Percentiles rank a stretch among this genome's conserved stretches.
Evolutionary conservation across 768 basidiomycete species (phyloP).

Genomic region (Mycena venus): DNA sequence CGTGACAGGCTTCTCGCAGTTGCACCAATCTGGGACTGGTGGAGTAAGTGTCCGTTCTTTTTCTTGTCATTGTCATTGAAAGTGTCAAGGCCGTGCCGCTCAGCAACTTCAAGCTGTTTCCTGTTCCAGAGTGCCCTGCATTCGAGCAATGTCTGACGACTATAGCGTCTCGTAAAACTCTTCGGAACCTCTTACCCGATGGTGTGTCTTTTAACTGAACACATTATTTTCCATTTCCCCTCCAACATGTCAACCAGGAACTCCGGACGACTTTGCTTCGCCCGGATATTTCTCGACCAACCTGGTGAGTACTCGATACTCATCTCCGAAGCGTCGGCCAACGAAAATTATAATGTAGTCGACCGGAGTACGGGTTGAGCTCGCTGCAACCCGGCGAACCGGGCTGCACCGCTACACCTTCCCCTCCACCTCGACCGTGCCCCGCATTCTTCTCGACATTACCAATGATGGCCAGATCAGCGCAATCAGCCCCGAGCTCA

Average conservation of each 20-base stretch:
- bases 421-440: conserved; percentile 58
- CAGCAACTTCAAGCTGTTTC: conserved; percentile 74
- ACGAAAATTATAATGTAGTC: conserved; percentile 59
- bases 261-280: conserved; percentile 71
- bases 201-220: conserved; percentile 49
- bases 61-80: background rate
- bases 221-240: background rate
- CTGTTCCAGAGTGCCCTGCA: conserved; percentile 60
- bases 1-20: conserved; percentile 71
- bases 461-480: conserved; percentile 73
- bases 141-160: conserved; percentile 69
- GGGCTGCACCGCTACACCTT: conserved; percentile 74
- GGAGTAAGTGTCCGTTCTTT: conserved; percentile 54
- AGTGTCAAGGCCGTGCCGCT: conserved; percentile 60
- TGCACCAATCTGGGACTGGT: conserved; percentile 75
- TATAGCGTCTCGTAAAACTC: conserved; percentile 58
- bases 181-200: conserved; percentile 61
- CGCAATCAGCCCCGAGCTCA: conserved; percentile 61
- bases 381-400: conserved; percentile 70
- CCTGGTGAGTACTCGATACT: conserved; percentile 50
- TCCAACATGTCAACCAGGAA: conserved; percentile 55
- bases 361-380: conserved; percentile 68
- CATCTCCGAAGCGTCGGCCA: too few species aligned
- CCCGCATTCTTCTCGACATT: conserved; percentile 71
- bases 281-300: conserved; percentile 79